phyloP scores from a whole-genome alignment of 306 rosid genomes.

The Alnus rubra region DNA sequence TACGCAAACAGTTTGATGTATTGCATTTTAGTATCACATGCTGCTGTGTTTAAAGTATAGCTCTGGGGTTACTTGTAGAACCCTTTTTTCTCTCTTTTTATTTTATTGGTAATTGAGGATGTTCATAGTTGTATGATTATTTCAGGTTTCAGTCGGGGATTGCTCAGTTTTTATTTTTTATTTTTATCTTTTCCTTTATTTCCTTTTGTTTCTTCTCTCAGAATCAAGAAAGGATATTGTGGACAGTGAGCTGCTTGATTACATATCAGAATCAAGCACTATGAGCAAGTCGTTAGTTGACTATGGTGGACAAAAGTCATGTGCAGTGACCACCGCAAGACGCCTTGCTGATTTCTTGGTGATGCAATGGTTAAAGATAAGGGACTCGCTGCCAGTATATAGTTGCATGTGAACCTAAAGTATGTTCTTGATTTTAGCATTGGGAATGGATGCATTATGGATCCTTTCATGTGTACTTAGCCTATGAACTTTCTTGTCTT shows the following conservation, averaged over 20 bases:
- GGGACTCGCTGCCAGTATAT: constrained; percentile 95
- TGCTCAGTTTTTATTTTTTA: constrained; percentile 12
- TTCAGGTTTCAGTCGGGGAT: neutral
- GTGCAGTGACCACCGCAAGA: constrained; percentile 94
- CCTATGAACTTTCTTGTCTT: neutral
- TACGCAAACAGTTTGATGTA: constrained; percentile 40
- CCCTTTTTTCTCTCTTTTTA: neutral
- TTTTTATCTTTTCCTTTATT: constrained; percentile 1
- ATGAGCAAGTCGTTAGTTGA: constrained; percentile 99
- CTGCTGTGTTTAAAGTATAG: constrained; percentile 17
- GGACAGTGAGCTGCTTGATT: constrained; percentile 93
- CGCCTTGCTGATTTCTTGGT: constrained; percentile 97
- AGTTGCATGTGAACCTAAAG: constrained; percentile 98
- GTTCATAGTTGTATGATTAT: constrained; percentile 9
- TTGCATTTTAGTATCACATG: constrained; percentile 22
- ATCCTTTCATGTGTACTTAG: constrained; percentile 19
- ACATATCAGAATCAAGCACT: constrained; percentile 98
- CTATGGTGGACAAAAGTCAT: constrained; percentile 85
- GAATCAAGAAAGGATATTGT: constrained; percentile 92
- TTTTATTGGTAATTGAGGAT: constrained; percentile 23
- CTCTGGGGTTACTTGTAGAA: constrained; percentile 2
- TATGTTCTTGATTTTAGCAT: constrained; percentile 22
- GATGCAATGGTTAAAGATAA: constrained; percentile 94
- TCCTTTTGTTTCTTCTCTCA: constrained; percentile 33
- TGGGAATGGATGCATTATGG: constrained; percentile 14